A percentile compares a stretch with the other conserved stretches of the same genome.
These are phyloP conservation scores for Scheffersomyces quercinus DNA, from an alignment of 1,139 yeast genomes.

Conservation along the genomic window DNA sequence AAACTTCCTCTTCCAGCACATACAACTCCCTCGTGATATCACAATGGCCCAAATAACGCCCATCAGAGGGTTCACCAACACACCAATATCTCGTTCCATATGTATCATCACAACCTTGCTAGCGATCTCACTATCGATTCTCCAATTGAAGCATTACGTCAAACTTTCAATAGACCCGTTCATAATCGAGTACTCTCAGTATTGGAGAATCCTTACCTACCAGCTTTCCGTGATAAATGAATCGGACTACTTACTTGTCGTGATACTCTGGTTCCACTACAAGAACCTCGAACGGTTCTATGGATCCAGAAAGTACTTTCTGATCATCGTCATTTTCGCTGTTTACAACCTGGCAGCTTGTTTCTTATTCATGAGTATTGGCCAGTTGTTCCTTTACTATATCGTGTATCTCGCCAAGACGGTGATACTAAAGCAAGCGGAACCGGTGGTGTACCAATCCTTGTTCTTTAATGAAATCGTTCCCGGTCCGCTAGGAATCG, in stretches of 20 bases:
- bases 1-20: too few species aligned
- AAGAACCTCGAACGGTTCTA: conserved; percentile 65
- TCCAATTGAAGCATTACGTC: conserved; percentile 57
- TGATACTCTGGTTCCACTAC: conserved; percentile 56
- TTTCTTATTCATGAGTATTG: conserved; percentile 37
- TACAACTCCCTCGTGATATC: too few species aligned
- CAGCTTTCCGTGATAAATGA: conserved; percentile 65
- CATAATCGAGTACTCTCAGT: conserved; percentile 59
- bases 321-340: conserved; percentile 33
- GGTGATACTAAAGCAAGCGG: neutral
- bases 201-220: conserved; percentile 62
- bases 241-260: conserved; percentile 58
- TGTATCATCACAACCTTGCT: conserved; percentile 41
- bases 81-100: conserved; percentile 56
- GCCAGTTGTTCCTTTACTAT: conserved; percentile 36
- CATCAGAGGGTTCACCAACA: conserved; percentile 58
- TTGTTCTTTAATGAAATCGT: conserved; percentile 37
- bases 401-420: conserved; percentile 24
- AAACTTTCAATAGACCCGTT: conserved; percentile 59
- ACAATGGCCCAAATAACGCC: conserved; percentile 17
- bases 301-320: conserved; percentile 60
- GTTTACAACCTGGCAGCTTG: conserved; percentile 36
- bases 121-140: conserved; percentile 56
- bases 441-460: conserved; percentile 16
- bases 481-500: conserved; percentile 66